These are phyloP conservation scores for Tulasnella sp. DNA, from an alignment of 768 basidiomycete species.

Conservation along the genomic window DNA sequence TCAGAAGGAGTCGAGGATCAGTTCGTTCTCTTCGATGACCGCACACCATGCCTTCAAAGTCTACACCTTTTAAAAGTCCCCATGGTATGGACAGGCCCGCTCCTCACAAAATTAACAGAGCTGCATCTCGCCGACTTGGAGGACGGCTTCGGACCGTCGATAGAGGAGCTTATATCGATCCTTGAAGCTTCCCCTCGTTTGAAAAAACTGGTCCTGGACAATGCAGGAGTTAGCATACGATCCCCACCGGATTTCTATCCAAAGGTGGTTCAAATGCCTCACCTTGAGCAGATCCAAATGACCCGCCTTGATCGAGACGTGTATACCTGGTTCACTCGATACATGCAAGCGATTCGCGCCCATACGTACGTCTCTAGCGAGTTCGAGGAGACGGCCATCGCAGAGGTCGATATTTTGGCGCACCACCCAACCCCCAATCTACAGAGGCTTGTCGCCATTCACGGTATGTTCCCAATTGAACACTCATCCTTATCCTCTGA, in stretches of 20 bases:
- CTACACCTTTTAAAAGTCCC: background rate
- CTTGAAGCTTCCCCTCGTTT: background rate
- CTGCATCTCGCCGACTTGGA: constrained; percentile 3
- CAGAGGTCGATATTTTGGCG: no score
- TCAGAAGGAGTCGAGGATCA: constrained; percentile 2
- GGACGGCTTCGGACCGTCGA: background rate
- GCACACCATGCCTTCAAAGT: background rate
- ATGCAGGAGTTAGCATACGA: background rate
- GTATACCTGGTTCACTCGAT: constrained; percentile 1
- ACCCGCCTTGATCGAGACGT: constrained; percentile 9
- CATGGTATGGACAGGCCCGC: constrained; percentile 3
- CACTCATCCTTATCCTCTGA: no score
- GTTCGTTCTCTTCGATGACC: constrained; percentile 3
- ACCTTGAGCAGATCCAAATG: background rate
- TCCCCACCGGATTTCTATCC: background rate
- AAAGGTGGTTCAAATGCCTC: background rate
- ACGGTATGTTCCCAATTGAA: no score
- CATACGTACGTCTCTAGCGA: background rate
- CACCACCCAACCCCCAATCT: no score
- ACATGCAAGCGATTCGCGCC: background rate
- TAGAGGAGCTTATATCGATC: background rate
- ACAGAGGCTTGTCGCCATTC: no score
- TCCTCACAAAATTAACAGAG: background rate
- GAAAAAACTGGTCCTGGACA: background rate
- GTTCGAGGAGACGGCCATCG: no score